Evolutionary conservation across 2,329 filamentous ascomycete species (phyloP), one percentile per base, ranked within the genome.

Genomic region (Fusarium tuaranense): DNA sequence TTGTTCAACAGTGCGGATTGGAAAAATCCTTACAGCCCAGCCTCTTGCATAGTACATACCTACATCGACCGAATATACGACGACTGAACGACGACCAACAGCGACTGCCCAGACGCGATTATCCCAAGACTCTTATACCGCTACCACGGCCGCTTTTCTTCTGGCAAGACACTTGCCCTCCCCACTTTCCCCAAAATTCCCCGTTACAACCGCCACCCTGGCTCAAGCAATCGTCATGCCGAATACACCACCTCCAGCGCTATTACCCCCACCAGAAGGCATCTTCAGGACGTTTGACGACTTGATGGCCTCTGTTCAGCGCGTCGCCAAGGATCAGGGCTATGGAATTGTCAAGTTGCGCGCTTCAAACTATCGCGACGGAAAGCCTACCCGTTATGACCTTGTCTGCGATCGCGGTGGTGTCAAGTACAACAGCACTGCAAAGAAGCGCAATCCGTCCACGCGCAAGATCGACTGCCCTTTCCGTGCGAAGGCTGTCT

Each of bases 381-480:
- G 88, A 69, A 91, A 91, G 76, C 89, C 89, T 1, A 91, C 89
- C 22, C 87, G 89, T 18, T 91, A 91, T 81, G 89, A 91, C 72
- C 84, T 91, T 13, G 89, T 91, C 38, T 91, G 89, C 81, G 89
- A 91, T 74, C 88, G 89, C 46, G 89, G 89, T 64, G 89, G 89
- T 70, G 89, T 91, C 79, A 91, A 91, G 81, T 91, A 91, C 82
- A 90, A 85, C 83, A 91, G 89, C 81, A 91, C 89, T 2, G 89
- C 89, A 9, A 91, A 91, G 85, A 91, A 91, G 83, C 87, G 89
- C 67, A 91, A 90, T 75, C 89, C 89, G 1, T 90, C 88, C 64
- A 91, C 89, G 51, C 88, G 89, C 79, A 91, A 91, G 82, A 88
- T 91, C 65, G 89, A 91, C 79, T 91, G 89, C 67, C 89, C 89